Evolutionary conservation across 1,284 basidiomycete genomes (phyloP).

Genomic region (Golubevia sp.): DNA sequence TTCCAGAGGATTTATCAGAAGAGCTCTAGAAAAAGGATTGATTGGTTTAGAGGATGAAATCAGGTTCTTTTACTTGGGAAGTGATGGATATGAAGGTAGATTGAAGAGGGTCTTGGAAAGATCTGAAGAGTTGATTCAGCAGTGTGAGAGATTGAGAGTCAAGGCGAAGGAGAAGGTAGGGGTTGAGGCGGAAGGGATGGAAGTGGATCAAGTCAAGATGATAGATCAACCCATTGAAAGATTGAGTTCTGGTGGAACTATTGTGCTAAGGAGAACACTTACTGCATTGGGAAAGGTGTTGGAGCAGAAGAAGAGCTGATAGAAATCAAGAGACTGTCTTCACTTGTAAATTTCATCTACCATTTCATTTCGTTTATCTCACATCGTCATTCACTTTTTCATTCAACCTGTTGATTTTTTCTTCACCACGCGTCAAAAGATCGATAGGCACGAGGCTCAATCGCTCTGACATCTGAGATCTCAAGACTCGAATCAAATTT

Average conservation of each 20-base stretch:
- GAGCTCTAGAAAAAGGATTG: slow-evolving; percentile 78
- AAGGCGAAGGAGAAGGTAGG: slow-evolving; percentile 22
- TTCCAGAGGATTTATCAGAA: slow-evolving; percentile 82
- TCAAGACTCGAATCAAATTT: too few species aligned
- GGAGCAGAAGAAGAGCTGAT: slow-evolving; percentile 6
- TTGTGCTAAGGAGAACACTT: slow-evolving; percentile 22
- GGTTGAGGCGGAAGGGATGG: slow-evolving; percentile 59
- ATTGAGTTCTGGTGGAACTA: slow-evolving; percentile 24
- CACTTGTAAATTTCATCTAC: too few species aligned
- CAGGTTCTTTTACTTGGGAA: slow-evolving; percentile 70
- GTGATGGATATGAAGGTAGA: neutral
- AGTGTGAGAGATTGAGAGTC: neutral
- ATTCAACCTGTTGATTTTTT: too few species aligned
- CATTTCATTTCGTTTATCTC: too few species aligned
- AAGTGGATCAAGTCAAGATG: slow-evolving; percentile 68
- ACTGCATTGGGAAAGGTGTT: slow-evolving; percentile 5
- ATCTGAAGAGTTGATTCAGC: neutral
- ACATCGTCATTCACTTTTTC: too few species aligned
- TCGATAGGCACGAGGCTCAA: too few species aligned
- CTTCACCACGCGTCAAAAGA: too few species aligned
- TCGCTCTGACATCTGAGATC: too few species aligned
- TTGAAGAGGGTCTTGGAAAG: neutral
- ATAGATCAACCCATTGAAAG: too few species aligned
- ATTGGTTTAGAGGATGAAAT: slow-evolving; percentile 76
- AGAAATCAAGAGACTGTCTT: too few species aligned